These are phyloP conservation scores for Yamadazyma endophytica DNA, from an alignment of 805 yeast genomes.

Conservation along the genomic window DNA sequence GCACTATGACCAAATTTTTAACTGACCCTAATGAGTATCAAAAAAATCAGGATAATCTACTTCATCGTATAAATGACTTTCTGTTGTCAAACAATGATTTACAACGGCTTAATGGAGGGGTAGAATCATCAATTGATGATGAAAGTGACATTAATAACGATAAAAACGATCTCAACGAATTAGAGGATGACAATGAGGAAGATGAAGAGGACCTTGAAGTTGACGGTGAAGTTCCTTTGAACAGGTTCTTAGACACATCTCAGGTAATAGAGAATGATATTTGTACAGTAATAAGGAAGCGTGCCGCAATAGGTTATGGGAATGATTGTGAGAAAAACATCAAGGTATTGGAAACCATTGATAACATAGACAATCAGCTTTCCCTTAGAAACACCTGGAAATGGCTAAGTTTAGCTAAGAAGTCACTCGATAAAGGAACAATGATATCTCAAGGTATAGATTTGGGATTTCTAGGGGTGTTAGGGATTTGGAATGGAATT, in stretches of 20 bases:
- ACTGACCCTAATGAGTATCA: slow-evolving; percentile 17
- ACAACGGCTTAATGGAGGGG: slow-evolving; percentile 7
- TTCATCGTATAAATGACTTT: slow-evolving; percentile 9
- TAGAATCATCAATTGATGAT: slow-evolving; percentile 6
- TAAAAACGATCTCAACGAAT: no score
- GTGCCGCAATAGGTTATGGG: slow-evolving; percentile 75
- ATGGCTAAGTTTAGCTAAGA: slow-evolving; percentile 76
- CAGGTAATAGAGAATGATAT: slow-evolving; percentile 67
- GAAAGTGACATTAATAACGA: slow-evolving; percentile 1
- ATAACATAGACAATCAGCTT: slow-evolving; percentile 48
- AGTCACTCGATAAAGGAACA: slow-evolving; percentile 57
- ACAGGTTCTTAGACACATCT: slow-evolving; percentile 25
- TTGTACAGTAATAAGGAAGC: slow-evolving; percentile 61
- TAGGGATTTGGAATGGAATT: slow-evolving; percentile 84
- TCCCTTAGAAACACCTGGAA: slow-evolving; percentile 77
- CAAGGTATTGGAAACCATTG: slow-evolving; percentile 50
- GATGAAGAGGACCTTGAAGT: slow-evolving; percentile 19
- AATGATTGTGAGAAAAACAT: slow-evolving; percentile 63
- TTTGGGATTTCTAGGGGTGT: slow-evolving; percentile 82
- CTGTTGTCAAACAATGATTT: slow-evolving; percentile 8
- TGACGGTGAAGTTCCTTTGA: slow-evolving; percentile 24
- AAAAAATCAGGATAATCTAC: slow-evolving; percentile 5
- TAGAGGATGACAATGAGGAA: slow-evolving; percentile 15
- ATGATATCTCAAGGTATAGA: slow-evolving; percentile 71
- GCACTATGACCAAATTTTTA: slow-evolving; percentile 44